Evolutionary conservation across 2,329 filamentous ascomycete genomes (phyloP).

Genomic region (Pezicula radicicola): DNA sequence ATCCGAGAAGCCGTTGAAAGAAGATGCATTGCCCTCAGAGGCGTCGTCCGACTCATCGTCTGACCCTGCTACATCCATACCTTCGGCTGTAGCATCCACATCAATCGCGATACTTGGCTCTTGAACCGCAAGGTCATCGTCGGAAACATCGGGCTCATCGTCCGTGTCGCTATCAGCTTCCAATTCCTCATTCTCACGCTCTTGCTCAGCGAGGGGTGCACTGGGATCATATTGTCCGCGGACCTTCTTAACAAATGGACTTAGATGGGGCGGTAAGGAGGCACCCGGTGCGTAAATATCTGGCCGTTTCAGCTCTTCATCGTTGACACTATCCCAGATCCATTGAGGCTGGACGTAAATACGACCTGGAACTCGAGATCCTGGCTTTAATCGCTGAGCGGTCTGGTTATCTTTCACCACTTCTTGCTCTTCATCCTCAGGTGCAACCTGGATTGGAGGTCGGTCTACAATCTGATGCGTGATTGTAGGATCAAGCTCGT

Average conservation of each 20-base stretch:
- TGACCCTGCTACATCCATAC: conserved; percentile 30
- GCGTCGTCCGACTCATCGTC: conserved; percentile 36
- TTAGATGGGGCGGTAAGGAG: conserved; percentile 87
- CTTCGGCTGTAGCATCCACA: conserved; percentile 26
- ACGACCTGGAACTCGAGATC: conserved; percentile 81
- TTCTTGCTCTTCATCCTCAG: conserved; percentile 43
- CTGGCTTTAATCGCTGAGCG: conserved; percentile 52
- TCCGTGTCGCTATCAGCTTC: conserved; percentile 56
- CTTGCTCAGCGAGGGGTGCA: conserved; percentile 79
- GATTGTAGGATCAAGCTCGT: conserved; percentile 83
- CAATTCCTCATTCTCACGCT: conserved; percentile 81
- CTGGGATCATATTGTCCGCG: conserved; percentile 92
- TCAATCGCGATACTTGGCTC: conserved; percentile 34
- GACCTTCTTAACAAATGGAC: conserved; percentile 87
- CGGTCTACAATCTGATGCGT: conserved; percentile 97
- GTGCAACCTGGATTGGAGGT: conserved; percentile 65
- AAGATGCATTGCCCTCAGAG: conserved; percentile 25
- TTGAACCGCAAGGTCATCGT: conserved; percentile 44
- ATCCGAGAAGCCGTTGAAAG: conserved; percentile 30
- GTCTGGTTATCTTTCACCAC: conserved; percentile 60
- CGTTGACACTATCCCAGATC: conserved; percentile 97
- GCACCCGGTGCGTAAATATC: conserved; percentile 89
- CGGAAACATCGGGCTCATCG: conserved; percentile 32
- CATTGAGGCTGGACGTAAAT: conserved; percentile 96
- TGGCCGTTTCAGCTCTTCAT: conserved; percentile 80